Base-by-base conservation (phyloP, 108 stramenopile species). In the Pseudonitzschia multistriata region DNA sequence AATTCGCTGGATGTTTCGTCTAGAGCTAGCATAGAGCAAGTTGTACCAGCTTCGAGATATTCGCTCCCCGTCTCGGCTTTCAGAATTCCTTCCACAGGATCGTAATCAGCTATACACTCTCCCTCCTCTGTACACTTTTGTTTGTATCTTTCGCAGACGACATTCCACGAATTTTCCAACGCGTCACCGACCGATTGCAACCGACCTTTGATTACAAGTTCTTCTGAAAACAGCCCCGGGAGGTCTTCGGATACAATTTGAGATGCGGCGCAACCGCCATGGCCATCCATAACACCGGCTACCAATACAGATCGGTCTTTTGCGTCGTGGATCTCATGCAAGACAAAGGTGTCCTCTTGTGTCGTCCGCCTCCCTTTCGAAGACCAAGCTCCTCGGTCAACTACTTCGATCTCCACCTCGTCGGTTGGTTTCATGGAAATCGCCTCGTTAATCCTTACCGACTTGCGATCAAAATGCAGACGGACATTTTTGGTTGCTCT, bases 241-340 rank as follows among this genome's bases (percentile, higher is more conserved):
- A 90, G 49, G 7, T 82, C 59, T 48, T 76, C 60, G 19, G 86
- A 75, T 29, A 86, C 81, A 6, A 72, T 65, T 59, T 83, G 70
- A 52, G 85, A 78, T 29, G 92, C 92, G 11, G 82, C 83, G 17
- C 62, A 78, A 22, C 92, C 92, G 1, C 86, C 85, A 53, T 93
- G 92, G 14, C 92, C 92, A 77, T 93, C 92, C 78, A 88, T 80
- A 4, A 93, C 88, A 27, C 88, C 92, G n/a, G 86, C 79, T 3
- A 93, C 48, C 7, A 90, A 57, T 5, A 86, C 74, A 49, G 83
- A 78, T 35, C 73, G 61, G 49, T 84, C 75, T n/a, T 74, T 68
- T 28, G 66, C 56, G 60, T 79, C 73, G 45, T 87, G 81, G 29
- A 90, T 85, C 31, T 90, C 86, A 37, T 87, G 84, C 19, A 89